Conservation (phyloP, 2,329 filamentous ascomycete species). For the Monosporascus ibericus region DNA sequence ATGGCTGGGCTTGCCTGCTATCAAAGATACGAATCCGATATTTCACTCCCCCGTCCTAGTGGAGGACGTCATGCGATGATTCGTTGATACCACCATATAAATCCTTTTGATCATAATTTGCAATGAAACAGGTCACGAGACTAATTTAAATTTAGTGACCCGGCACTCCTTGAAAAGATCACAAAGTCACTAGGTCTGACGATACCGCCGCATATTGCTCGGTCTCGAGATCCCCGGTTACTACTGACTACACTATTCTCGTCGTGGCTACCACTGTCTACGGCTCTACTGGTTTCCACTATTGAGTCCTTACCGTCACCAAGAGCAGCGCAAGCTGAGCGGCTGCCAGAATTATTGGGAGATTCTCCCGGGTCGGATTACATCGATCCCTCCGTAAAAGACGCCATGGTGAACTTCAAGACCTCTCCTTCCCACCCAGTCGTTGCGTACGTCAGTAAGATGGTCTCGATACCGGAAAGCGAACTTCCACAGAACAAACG, state of each 20-base stretch:
- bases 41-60: no score
- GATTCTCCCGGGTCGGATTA: constrained; percentile 69
- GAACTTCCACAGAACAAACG: constrained; percentile 85
- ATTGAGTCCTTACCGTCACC: constrained; percentile 90
- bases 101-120: no score
- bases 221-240: constrained; percentile 76
- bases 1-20: no score
- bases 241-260: constrained; percentile 83
- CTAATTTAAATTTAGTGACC: constrained; percentile 50
- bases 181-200: constrained; percentile 83
- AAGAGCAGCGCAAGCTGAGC: constrained; percentile 67
- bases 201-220: constrained; percentile 75
- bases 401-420: constrained; percentile 81
- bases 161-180: constrained; percentile 81
- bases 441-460: constrained; percentile 95
- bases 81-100: no score
- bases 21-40: no score
- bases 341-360: constrained; percentile 73
- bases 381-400: constrained; percentile 62
- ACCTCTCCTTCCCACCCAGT: constrained; percentile 65
- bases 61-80: no score
- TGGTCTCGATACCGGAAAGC: constrained; percentile 91
- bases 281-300: constrained; percentile 86
- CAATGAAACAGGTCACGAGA: constrained; percentile 2
- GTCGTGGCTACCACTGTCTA: constrained; percentile 87